Percentiles rank a stretch among this genome's conserved stretches.
Conservation (phyloP, 148 eudicot species). For the Pouteria glomerata region DNA sequence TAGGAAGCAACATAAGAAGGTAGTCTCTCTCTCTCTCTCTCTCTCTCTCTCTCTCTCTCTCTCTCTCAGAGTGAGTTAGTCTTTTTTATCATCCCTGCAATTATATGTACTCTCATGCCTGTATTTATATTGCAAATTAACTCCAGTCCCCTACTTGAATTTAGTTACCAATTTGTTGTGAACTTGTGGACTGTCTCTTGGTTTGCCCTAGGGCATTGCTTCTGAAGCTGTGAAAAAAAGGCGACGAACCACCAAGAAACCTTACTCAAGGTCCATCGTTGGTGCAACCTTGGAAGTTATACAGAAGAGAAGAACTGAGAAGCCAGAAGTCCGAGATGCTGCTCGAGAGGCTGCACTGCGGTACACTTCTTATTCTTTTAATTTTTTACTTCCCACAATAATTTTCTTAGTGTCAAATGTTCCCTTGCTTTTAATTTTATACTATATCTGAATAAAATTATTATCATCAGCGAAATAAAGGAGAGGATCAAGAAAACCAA, state of each 20-base stretch:
- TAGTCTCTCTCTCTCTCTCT: too few relatives aligned
- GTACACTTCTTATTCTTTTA: not conserved
- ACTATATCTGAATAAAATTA: not conserved
- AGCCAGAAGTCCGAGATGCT: conserved; percentile 1
- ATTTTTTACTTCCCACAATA: too few relatives aligned
- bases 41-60: too few relatives aligned
- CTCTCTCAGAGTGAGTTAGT: too few relatives aligned
- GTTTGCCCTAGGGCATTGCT: not conserved
- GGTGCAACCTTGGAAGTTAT: not conserved
- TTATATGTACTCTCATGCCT: not conserved
- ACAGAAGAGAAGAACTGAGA: not conserved
- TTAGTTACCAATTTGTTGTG: not conserved
- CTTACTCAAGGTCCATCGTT: conserved; percentile 1
- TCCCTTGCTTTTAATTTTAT: too few relatives aligned
- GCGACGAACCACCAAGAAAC: not conserved
- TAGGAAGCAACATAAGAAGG: conserved; percentile 3
- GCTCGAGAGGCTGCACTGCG: not conserved
- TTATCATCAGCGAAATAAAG: not conserved
- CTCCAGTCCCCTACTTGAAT: not conserved
- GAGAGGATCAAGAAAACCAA: conserved; percentile 4
- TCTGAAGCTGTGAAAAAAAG: conserved; percentile 1
- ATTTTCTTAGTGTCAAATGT: not conserved
- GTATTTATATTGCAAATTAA: not conserved
- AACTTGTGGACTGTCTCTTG: not conserved
- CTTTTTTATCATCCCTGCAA: not conserved